Percentiles rank a stretch among this genome's conserved stretches.
Evolutionary conservation across 306 rosid species (phyloP).

Genomic region (Notholithocarpus densiflorus): DNA sequence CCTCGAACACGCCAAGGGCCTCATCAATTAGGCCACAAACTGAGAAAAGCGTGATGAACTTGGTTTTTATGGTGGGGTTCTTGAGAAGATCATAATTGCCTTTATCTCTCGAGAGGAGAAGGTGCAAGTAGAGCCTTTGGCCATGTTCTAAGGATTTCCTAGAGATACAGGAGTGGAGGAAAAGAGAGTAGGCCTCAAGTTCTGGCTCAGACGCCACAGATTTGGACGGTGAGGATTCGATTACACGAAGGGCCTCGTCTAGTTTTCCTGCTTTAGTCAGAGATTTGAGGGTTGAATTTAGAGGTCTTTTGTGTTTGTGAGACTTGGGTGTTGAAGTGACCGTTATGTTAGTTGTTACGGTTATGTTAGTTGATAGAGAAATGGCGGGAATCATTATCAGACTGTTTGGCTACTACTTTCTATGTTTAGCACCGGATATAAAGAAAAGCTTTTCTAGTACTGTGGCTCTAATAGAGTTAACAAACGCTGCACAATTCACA

Average conservation of each 20-base stretch:
- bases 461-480: too few relatives aligned
- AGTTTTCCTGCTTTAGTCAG: constrained; percentile 46
- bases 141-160: constrained; percentile 43
- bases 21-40: constrained; percentile 47
- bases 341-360: constrained; percentile 31
- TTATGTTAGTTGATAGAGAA: constrained; percentile 28
- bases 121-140: constrained; percentile 40
- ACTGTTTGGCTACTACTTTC: too few relatives aligned
- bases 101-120: constrained; percentile 19
- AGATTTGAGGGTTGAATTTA: constrained; percentile 32
- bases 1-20: constrained; percentile 38
- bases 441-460: too few relatives aligned
- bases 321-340: constrained; percentile 17
- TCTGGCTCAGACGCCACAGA: constrained; percentile 20
- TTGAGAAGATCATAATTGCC: constrained; percentile 16
- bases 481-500: too few relatives aligned
- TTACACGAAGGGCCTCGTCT: constrained; percentile 46
- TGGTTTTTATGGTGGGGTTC: constrained; percentile 45
- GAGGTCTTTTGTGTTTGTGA: neutral
- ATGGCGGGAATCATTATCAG: constrained; percentile 43
- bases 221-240: constrained; percentile 40
- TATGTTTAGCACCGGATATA: too few relatives aligned
- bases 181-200: constrained; percentile 25
- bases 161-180: constrained; percentile 57
- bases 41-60: constrained; percentile 59